Evolutionary conservation across 2,329 filamentous ascomycete species (phyloP), one percentile per base, ranked within the genome.

Genomic region (Chaetomiaceae sp.): DNA sequence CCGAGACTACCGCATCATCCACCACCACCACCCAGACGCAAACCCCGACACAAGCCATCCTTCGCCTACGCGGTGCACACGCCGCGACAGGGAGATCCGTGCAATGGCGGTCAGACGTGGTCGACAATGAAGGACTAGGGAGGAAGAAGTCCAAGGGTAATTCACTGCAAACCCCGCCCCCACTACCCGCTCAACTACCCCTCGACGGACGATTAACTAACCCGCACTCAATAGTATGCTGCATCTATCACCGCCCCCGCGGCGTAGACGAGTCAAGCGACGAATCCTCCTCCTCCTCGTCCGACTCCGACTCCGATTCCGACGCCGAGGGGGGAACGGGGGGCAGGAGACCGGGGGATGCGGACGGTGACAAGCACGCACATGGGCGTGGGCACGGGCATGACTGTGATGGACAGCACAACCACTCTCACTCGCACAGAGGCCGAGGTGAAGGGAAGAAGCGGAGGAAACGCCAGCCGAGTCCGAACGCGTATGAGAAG

Each of bases 91-190:
- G 74, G 16, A 78, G 85, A 48, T 83, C 82, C 44, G 94, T 99
- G 51, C 85, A 88, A 69, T 99, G 94, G 94, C 90, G 90, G 6
- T 89, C 94, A 65, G 87, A 89, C 65, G 91, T 96, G 6, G 78
- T 99, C 2, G 91, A 99, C 71, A 99, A 99, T 66, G 94, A 99
- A 71, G 90, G 90, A 4, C 79, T 97, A 69, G 90, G 90, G 7
- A 88, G 89, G 71, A 99, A 97, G 74, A 92, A 84, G 59, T 95
- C 89, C 16, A 99, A 99, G 82, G 89, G 90, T 92, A 69, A n/a
- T n/a, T n/a, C n/a, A n/a, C n/a, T 11, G 18, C 30, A 70, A 16
- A 54, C 16, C 30, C 27, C 30, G 25, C 46, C 45, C 23, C 18
- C 13, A 18, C n/a, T 29, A 10, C 21, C 10, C 29, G 14, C 30